Evolutionary conservation across 2,329 filamentous ascomycete genomes (phyloP).

Genomic region (Pseudogymnoascus sp.): DNA sequence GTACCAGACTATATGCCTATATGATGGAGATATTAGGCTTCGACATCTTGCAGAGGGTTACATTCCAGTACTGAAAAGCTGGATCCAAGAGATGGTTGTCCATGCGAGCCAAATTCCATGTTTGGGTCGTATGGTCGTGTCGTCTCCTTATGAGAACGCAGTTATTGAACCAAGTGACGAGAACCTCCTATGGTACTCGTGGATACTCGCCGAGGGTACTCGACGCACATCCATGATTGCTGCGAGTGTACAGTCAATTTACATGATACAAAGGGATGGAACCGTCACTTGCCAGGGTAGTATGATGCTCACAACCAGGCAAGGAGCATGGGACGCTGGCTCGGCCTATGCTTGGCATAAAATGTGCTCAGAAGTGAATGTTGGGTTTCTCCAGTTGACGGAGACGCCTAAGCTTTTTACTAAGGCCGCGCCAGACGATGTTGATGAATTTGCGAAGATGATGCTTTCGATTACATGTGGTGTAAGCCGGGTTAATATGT

Average conservation of each 20-base stretch:
- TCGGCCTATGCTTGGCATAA: slow-evolving; percentile 23
- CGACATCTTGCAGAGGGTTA: slow-evolving; percentile 21
- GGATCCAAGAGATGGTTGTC: slow-evolving; percentile 17
- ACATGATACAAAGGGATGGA: slow-evolving; percentile 17
- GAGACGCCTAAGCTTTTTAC: slow-evolving; percentile 10
- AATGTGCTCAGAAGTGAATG: slow-evolving; percentile 13
- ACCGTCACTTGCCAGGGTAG: slow-evolving; percentile 22
- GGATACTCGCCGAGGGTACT: slow-evolving; percentile 28
- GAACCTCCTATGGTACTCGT: slow-evolving; percentile 25
- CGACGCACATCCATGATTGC: slow-evolving; percentile 25
- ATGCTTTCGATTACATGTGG: not conserved
- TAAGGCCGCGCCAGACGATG: not conserved
- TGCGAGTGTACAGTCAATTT: slow-evolving; percentile 18
- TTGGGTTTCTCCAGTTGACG: slow-evolving; percentile 12
- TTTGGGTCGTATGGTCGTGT: slow-evolving; percentile 10
- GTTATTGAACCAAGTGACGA: slow-evolving; percentile 15
- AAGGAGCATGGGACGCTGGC: slow-evolving; percentile 25
- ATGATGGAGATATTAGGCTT: slow-evolving; percentile 24
- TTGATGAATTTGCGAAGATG: slow-evolving; percentile 13
- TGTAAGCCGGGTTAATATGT: not conserved
- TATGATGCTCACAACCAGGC: slow-evolving; percentile 22
- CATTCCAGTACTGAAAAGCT: slow-evolving; percentile 18
- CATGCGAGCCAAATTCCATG: not conserved
- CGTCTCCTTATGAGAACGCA: slow-evolving; percentile 1
- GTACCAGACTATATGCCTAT: slow-evolving; percentile 24